Evolutionary conservation across 768 basidiomycete genomes (phyloP).

Genomic region (Hortiboletus campestris): DNA sequence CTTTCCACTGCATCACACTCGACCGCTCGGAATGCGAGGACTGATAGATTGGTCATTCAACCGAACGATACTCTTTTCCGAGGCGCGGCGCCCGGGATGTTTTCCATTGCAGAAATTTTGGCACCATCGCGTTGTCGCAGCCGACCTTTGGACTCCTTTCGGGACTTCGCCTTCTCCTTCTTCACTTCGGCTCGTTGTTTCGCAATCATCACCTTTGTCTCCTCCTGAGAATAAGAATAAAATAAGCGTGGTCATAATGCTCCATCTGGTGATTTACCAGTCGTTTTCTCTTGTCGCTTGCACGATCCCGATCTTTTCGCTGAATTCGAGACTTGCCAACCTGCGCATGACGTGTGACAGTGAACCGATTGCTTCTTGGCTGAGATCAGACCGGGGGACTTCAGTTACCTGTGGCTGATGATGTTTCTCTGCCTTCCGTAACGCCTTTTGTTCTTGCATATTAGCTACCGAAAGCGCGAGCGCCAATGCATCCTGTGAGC

Average conservation of each 20-base stretch:
- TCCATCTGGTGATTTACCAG: conserved; percentile 34
- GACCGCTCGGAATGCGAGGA: conserved; percentile 19
- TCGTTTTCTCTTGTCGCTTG: conserved; percentile 35
- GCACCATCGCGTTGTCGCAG: conserved; percentile 9
- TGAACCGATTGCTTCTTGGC: conserved; percentile 21
- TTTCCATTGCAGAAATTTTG: conserved; percentile 11
- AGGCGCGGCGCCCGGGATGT: conserved; percentile 13
- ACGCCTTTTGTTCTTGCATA: conserved; percentile 44
- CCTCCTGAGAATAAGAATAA: conserved; percentile 35
- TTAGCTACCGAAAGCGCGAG: conserved; percentile 49
- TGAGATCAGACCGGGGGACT: conserved; percentile 4
- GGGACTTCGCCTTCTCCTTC: conserved; percentile 37
- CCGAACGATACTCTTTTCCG: conserved; percentile 36
- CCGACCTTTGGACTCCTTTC: conserved; percentile 23
- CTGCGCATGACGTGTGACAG: conserved; percentile 19
- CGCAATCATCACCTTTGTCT: conserved; percentile 39
- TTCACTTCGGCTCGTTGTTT: conserved; percentile 38
- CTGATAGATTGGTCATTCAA: conserved; percentile 21
- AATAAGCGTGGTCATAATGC: conserved; percentile 8
- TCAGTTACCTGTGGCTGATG: conserved; percentile 39
- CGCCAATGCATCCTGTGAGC: conserved; percentile 42
- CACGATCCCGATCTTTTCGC: conserved; percentile 24
- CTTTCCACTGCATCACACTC: conserved; percentile 5
- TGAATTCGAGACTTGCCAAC: conserved; percentile 27
- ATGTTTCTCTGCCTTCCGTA: conserved; percentile 39